Percentiles rank a stretch among this genome's conserved stretches.
Conservation (phyloP, 1,284 basidiomycete species). For the Inonotus hispidus region DNA sequence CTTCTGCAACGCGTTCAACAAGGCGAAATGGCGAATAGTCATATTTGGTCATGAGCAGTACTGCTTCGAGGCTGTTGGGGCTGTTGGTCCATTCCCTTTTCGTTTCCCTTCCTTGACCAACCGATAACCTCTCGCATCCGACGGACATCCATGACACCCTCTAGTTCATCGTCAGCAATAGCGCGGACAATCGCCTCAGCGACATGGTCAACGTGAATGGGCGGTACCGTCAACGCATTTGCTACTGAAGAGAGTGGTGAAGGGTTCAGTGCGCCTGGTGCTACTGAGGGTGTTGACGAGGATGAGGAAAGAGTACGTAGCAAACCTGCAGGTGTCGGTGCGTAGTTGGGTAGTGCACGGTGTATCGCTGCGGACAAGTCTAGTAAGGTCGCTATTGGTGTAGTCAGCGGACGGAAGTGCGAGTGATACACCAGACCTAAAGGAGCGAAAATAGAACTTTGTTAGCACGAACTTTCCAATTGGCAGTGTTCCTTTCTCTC, state of each 20-base stretch:
- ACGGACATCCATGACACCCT: slow-evolving; percentile 69
- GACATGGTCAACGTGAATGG: slow-evolving; percentile 95
- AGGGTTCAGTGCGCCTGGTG: slow-evolving; percentile 26
- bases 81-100: not conserved
- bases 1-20: not conserved
- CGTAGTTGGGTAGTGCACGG: slow-evolving; percentile 41
- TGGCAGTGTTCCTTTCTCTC: slow-evolving; percentile 11
- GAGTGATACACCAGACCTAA: slow-evolving; percentile 94
- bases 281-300: slow-evolving; percentile 3
- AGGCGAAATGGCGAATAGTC: not conserved
- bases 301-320: slow-evolving; percentile 37
- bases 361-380: slow-evolving; percentile 74
- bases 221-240: slow-evolving; percentile 73
- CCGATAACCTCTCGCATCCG: slow-evolving; percentile 74
- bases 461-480: slow-evolving; percentile 13
- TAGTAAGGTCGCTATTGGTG: slow-evolving; percentile 80
- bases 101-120: slow-evolving; percentile 40
- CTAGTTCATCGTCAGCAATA: slow-evolving; percentile 44
- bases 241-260: slow-evolving; percentile 66
- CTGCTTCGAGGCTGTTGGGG: not conserved
- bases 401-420: slow-evolving; percentile 83
- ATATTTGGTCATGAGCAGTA: not conserved
- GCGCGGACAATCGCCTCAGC: slow-evolving; percentile 76
- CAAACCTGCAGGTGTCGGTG: slow-evolving; percentile 62
- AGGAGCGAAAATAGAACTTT: slow-evolving; percentile 11